Evolutionary conservation across 495 filamentous ascomycete genomes (phyloP).

Genomic region (Rusavskia elegans): DNA sequence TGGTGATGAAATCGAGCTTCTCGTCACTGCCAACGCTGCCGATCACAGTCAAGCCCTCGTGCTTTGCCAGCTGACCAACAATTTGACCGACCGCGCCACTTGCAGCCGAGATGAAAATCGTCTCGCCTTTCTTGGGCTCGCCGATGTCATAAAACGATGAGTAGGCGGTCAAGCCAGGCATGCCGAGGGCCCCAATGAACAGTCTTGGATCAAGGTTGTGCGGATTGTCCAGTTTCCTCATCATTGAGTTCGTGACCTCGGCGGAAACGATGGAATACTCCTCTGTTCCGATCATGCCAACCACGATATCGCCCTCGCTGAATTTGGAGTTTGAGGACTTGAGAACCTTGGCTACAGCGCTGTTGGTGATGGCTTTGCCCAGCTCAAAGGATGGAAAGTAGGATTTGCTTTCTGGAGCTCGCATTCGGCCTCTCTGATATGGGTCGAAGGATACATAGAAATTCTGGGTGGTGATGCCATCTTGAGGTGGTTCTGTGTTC

Average conservation of each 20-base stretch:
- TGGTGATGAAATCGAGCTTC: conserved; percentile 50
- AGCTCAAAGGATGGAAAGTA: conserved; percentile 45
- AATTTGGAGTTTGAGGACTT: conserved; percentile 46
- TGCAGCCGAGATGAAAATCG: conserved; percentile 60
- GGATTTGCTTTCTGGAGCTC: conserved; percentile 34
- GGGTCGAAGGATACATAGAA: conserved; percentile 77
- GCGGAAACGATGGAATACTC: conserved; percentile 38
- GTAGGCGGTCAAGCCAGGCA: conserved; percentile 69
- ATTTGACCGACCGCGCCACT: conserved; percentile 63
- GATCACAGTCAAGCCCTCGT: conserved; percentile 73
- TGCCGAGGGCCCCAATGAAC: conserved; percentile 53
- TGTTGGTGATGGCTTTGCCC: conserved; percentile 40
- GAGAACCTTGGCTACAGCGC: conserved; percentile 43
- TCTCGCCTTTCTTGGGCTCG: conserved; percentile 64
- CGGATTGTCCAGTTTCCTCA: conserved; percentile 39
- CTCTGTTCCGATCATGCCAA: conserved; percentile 41
- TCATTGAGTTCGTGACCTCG: conserved; percentile 11
- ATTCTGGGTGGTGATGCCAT: conserved; percentile 57
- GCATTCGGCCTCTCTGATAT: conserved; percentile 64
- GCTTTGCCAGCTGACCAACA: conserved; percentile 65
- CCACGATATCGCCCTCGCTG: conserved; percentile 50
- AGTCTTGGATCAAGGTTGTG: conserved; percentile 46
- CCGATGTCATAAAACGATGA: conserved; percentile 58
- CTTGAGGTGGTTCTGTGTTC: conserved; percentile 42
- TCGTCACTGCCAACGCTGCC: conserved; percentile 56